Base-by-base conservation (phyloP, 495 filamentous ascomycete genomes). In the Annulohypoxylon moriforme region DNA sequence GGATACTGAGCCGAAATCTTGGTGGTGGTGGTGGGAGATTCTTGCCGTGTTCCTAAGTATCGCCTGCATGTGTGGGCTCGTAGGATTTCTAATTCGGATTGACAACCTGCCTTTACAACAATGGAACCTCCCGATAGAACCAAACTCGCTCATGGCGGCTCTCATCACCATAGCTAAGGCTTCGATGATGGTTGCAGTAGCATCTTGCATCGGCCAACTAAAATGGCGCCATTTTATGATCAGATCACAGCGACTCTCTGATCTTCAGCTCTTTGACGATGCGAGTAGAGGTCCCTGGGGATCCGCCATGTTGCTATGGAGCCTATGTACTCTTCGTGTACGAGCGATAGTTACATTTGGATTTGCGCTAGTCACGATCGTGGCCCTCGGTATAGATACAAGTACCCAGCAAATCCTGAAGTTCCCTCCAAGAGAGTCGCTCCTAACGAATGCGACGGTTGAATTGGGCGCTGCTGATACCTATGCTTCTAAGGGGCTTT, bases 141-240 rank as follows among this genome's bases (percentile, higher is more conserved):
- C 84, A 33, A 83, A 85, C 64, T 77, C 84, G 0, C 69, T 86
- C n/a, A 52, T 87, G 0, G 82, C 83, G 10, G 60, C 85, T 8
- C 67, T 85, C 34, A 77, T 77, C 1, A 84, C 81, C 2, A 60
- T 81, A 11, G 78, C 80, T 55, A 84, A 84, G 64, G 70, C 79
- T 13, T 44, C 72, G 1, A 60, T 85, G 75, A 73, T 80, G 24
- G 75, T 83, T 20, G 68, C 78, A 7, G 66, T 83, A 20, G 75
- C 77, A 3, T 79, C 80, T 33, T 78, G 72, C 34, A 60, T 86
- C 40, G 78, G 77, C n/a, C 83, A 85, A 67, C 75, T 84, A 9
- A 86, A 86, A 69, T 85, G 83, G 82, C 77, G 78, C 1, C 83
- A 84, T 77, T 85, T 83, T 62, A 75, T 22, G n/a, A 22, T 73